These are phyloP conservation scores for Skeletonema tropicum DNA, from an alignment of 108 stramenopile species.

Conservation along the genomic window DNA sequence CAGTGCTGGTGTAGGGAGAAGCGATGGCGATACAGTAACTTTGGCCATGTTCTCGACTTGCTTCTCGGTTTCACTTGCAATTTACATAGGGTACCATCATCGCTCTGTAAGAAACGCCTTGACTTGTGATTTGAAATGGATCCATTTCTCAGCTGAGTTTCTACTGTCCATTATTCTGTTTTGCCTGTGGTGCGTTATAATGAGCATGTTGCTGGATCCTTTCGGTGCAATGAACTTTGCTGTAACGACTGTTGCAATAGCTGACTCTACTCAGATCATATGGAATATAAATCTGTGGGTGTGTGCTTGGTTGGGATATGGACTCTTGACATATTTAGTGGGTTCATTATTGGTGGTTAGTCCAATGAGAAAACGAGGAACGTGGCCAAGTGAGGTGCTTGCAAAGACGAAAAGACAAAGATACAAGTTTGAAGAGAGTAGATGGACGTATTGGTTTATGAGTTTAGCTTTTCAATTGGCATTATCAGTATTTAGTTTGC, in stretches of 20 bases:
- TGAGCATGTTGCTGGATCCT: constrained; percentile 32
- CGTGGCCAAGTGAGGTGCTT: not conserved
- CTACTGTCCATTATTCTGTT: constrained; percentile 19
- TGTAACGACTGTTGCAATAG: not conserved
- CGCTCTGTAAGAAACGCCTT: constrained; percentile 25
- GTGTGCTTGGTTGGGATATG: constrained; percentile 28
- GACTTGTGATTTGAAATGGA: constrained; percentile 9
- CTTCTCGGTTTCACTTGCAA: constrained; percentile 15
- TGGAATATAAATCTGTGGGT: constrained; percentile 44
- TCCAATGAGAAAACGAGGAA: constrained; percentile 13
- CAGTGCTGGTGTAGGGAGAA: constrained; percentile 5
- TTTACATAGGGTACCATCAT: constrained; percentile 33
- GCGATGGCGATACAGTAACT: constrained; percentile 12
- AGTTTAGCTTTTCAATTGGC: constrained; percentile 21
- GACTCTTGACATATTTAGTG: constrained; percentile 20
- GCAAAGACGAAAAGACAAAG: not conserved
- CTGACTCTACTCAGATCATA: constrained; percentile 10
- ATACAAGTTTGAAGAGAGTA: constrained; percentile 16
- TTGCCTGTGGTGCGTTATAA: constrained; percentile 28
- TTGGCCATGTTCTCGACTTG: constrained; percentile 23
- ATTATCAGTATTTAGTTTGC: constrained; percentile 31
- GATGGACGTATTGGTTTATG: constrained; percentile 39
- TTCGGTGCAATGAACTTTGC: constrained; percentile 15
- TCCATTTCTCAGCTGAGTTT: constrained; percentile 25
- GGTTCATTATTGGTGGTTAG: constrained; percentile 36